These are phyloP conservation scores for Botrytis galanthina DNA, from an alignment of 2,329 filamentous ascomycete species.

Conservation along the genomic window DNA sequence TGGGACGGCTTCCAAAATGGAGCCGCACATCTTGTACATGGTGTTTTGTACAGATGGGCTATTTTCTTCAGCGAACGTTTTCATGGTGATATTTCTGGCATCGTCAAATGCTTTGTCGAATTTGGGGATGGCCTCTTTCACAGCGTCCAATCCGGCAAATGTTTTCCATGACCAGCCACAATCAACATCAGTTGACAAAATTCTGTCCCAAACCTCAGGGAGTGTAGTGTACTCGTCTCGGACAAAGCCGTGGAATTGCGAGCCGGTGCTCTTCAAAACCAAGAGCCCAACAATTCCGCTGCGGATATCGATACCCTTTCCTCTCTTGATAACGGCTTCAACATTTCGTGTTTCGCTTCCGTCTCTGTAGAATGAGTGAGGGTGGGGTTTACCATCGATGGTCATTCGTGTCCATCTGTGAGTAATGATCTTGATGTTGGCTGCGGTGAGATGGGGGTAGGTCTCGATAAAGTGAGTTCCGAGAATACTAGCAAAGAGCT, in stretches of 20 bases:
- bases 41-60: constrained; percentile 93
- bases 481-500: constrained; percentile 83
- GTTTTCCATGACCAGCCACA: constrained; percentile 80
- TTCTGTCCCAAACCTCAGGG: constrained; percentile 88
- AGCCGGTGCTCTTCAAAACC: constrained; percentile 94
- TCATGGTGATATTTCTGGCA: constrained; percentile 82
- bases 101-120: constrained; percentile 79
- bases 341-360: constrained; percentile 84
- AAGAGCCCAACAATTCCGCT: constrained; percentile 79
- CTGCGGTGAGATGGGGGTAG: constrained; percentile 83
- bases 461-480: constrained; percentile 84
- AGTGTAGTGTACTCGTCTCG: constrained; percentile 92
- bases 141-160: constrained; percentile 64
- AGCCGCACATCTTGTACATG: constrained; percentile 98
- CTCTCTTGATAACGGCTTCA: constrained; percentile 66
- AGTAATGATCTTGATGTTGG: constrained; percentile 76
- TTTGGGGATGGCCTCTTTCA: constrained; percentile 59
- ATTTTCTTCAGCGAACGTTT: constrained; percentile 84
- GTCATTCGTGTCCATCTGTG: constrained; percentile 91
- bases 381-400: constrained; percentile 84
- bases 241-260: constrained; percentile 92
- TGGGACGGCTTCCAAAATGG: constrained; percentile 75
- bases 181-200: constrained; percentile 91
- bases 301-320: constrained; percentile 69
- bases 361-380: constrained; percentile 91